Base-by-base conservation (phyloP, 1,284 basidiomycete genomes). In the Cutaneotrichosporon sp. region DNA sequence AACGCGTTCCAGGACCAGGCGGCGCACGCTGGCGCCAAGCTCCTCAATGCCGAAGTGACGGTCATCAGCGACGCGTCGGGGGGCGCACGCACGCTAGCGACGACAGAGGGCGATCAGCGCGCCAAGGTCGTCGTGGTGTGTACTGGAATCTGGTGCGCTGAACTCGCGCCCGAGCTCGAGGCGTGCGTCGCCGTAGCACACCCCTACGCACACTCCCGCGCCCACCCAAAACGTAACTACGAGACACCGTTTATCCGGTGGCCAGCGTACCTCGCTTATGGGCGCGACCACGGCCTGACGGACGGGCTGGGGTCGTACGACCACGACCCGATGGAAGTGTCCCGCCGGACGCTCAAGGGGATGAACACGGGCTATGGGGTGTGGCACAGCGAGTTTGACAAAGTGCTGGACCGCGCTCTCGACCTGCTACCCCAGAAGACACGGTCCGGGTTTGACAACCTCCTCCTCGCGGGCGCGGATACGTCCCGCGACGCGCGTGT, bases 271-370 rank as follows among this genome's bases (percentile, higher is more conserved):
- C 60, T 62, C 52, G 62, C 61, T 15, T 67, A 67, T 26, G 62
- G 56, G 18, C 52, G 65, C 13, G 63, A 67, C 52, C 65, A 67
- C 49, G 65, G 63, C 3, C n/a, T 12, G 13, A 43, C 48, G 18
- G 57, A 65, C 51, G 65, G 65, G 0, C 8, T 67, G 1, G 65
- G 65, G 1, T 54, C 52, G 12, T 67, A 67, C 51, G 60, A 55
- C 15, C 65, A 67, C 48, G 56, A 55, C 5, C 60, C 59, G 2
- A 46, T 61, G 8, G 48, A 55, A 8, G 56, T 64, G 2, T 12
- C 26, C 1, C 12, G 22, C 4, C 26, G 12, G 12, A 41, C 54
- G 3, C 46, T 60, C 35, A 38, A 18, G 1, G 26, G 17, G 26
- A 30, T 49, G 5, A 12, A 46, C 2, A 49, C 42, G 17, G 65